Base-by-base conservation (phyloP, 2,329 filamentous ascomycete species). In the Paraconiothyrium brasiliense region DNA sequence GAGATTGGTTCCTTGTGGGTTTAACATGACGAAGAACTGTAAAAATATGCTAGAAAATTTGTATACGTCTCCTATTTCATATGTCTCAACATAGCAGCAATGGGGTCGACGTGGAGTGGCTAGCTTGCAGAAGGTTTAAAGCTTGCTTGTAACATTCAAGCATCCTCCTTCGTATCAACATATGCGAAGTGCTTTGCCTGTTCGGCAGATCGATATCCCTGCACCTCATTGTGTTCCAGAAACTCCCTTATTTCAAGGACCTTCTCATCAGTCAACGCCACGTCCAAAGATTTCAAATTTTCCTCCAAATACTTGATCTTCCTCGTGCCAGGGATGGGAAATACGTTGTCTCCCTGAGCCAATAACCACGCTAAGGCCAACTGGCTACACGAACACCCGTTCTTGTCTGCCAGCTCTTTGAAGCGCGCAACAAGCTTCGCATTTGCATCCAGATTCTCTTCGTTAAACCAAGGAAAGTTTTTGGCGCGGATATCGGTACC, bases 371-470 rank as follows among this genome's bases (percentile, higher is more conserved):
- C 74, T 8, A 77, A 47, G 0, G 84, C 83, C 43, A 91, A 70
- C 71, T 91, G 88, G 0, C 81, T 81, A 0, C 84, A 62, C 0
- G 87, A 89, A 56, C 78, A 82, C 2, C 78, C 81, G 74, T 90
- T 88, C 61, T 68, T 63, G 27, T 66, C 54, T 1, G 74, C 74
- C 6, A 76, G 9, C 24, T 46, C 59, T 32, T 60, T 59, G 30
- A 76, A 65, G n/a, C 62, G 32, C n/a, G 64, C 59, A 1, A 74
- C 70, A 8, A 77, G 22, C 57, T 63, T 61, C 11, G 65, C 14
- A 54, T 77, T 77, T 47, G 65, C 60, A 24, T 61, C 61, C 37
- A 69, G 60, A 43, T 75, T 73, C 34, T 68, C 81, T 9, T 64
- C 69, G 43, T 61, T 62, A 64, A 83, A 84, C 2, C 79, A 75